Base-by-base conservation (phyloP, 2,329 filamentous ascomycete species). In the Beauveria scarabaeidicola region DNA sequence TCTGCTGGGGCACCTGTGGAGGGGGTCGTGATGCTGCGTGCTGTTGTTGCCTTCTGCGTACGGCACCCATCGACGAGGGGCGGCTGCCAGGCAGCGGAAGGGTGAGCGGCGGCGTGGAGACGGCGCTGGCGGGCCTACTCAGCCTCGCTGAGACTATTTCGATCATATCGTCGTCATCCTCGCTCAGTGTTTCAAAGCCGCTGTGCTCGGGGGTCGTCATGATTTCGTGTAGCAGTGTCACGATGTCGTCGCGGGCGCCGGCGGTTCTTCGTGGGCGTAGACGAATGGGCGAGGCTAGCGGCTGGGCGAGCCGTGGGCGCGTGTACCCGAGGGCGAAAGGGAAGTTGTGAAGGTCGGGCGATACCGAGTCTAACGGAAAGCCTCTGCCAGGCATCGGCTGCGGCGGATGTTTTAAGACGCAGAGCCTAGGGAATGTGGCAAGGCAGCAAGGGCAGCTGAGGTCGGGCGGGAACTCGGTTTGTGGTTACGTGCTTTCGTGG, bases 131-230 rank as follows among this genome's bases (percentile, higher is more conserved):
- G 36, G 60, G 54, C 10, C 36, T 36, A 17, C 36, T 32, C 58
- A 48, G 54, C 52, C 40, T 48, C 29, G 46, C 19, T 5, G 51
- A 38, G 44, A 70, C 65, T 51, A 73, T 67, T 59, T 70, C 72
- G n/a, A 74, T 61, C 23, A 73, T 62, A 43, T 74, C 72, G 62
- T 74, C 73, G 32, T 69, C 68, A 55, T 64, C 64, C n/a, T 58
- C 55, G 46, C 55, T 51, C 11, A 55, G 40, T 2, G 29, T 15
- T 29, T n/a, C 40, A 15, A 56, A 47, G 43, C 19, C 21, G 21
- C 53, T 56, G 19, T 36, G 25, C 29, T 56, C 53, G 17, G 53
- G 43, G 1, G 43, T 23, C 17, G 53, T 23, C 53, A 56, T 56
- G 43, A 40, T 40, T 17, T 40, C 43, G 19, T 27, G 43, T 5